phyloP scores from a whole-genome alignment of 2,329 filamentous ascomycete genomes.

The Neonectria coccinea region DNA sequence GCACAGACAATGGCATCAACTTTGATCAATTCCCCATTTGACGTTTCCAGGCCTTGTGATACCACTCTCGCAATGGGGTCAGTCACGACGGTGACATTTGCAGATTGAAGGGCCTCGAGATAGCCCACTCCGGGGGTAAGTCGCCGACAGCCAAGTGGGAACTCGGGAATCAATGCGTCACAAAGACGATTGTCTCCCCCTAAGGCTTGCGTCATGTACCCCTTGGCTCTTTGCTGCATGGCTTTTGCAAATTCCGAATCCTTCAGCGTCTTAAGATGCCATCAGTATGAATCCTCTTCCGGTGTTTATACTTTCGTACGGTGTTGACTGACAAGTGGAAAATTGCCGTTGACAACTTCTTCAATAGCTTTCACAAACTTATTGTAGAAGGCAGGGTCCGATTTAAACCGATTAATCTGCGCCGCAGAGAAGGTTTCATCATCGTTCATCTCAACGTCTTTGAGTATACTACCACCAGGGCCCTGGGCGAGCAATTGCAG shows the following conservation, averaged over 20 bases:
- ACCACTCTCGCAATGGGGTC: constrained; percentile 13
- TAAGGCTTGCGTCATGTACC: constrained; percentile 24
- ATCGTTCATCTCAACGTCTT: constrained; percentile 11
- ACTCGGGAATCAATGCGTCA: constrained; percentile 22
- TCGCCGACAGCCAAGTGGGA: constrained; percentile 24
- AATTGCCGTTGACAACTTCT: constrained; percentile 23
- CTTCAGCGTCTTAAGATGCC: constrained; percentile 5
- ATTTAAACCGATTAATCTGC: constrained; percentile 18
- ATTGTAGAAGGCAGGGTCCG: constrained; percentile 14
- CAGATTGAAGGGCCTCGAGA: constrained; percentile 12
- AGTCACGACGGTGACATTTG: constrained; percentile 16
- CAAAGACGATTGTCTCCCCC: constrained; percentile 21
- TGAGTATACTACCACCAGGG: constrained; percentile 8
- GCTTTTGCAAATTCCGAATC: constrained; percentile 14
- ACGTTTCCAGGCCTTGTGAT: constrained; percentile 6
- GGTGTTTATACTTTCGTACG: no score
- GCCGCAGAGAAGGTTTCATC: constrained; percentile 9
- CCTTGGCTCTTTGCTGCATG: constrained; percentile 13
- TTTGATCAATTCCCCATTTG: constrained; percentile 13
- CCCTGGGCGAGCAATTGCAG: constrained; percentile 12
- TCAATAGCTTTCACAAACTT: constrained; percentile 21
- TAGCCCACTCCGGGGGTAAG: constrained; percentile 25
- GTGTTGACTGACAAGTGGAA: constrained; percentile 16
- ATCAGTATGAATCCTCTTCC: no score
- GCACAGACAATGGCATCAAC: constrained; percentile 22